A percentile compares a stretch with the other conserved stretches of the same genome.
Evolutionary conservation across 495 filamentous ascomycete species (phyloP).

Genomic region (Penicillium diatomitis): DNA sequence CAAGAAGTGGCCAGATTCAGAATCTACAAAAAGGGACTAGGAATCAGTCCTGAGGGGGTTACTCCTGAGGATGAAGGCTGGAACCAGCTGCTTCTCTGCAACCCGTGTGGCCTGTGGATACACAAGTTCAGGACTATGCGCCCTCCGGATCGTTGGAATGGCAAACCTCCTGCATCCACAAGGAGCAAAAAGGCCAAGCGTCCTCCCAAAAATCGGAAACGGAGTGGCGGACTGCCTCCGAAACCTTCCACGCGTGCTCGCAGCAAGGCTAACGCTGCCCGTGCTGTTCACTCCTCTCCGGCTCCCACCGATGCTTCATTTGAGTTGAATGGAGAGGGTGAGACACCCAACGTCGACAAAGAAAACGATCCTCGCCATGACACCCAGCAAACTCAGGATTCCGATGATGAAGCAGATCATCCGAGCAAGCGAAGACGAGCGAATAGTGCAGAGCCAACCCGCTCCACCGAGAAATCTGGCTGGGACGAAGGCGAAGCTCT

Average conservation of each 20-base stretch:
- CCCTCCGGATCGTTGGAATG: constrained; percentile 75
- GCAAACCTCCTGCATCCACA: constrained; percentile 29
- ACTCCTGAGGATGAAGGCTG: constrained; percentile 53
- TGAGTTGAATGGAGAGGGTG: constrained; percentile 28
- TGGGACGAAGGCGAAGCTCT: constrained; percentile 46
- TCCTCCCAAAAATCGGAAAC: constrained; percentile 24
- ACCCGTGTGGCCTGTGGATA: constrained; percentile 93
- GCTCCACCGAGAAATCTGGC: constrained; percentile 18
- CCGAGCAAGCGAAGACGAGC: constrained; percentile 31
- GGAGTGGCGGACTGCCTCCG: constrained; percentile 23
- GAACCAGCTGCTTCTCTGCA: constrained; percentile 69
- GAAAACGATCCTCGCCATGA: constrained; percentile 17
- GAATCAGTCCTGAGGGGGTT: constrained; percentile 27
- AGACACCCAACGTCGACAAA: constrained; percentile 27
- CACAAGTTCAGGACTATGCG: constrained; percentile 78
- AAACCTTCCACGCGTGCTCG: constrained; percentile 22
- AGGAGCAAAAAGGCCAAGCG: constrained; percentile 37
- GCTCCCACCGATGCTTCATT: constrained; percentile 35
- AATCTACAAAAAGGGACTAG: constrained; percentile 69
- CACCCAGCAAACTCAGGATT: not conserved
- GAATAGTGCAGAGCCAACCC: constrained; percentile 33
- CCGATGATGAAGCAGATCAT: constrained; percentile 11
- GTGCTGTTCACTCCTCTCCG: constrained; percentile 31
- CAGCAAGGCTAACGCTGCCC: constrained; percentile 21
- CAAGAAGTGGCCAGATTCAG: constrained; percentile 53